Base-by-base conservation (phyloP, 257 asterid species). In the Capsicum chinense region DNA sequence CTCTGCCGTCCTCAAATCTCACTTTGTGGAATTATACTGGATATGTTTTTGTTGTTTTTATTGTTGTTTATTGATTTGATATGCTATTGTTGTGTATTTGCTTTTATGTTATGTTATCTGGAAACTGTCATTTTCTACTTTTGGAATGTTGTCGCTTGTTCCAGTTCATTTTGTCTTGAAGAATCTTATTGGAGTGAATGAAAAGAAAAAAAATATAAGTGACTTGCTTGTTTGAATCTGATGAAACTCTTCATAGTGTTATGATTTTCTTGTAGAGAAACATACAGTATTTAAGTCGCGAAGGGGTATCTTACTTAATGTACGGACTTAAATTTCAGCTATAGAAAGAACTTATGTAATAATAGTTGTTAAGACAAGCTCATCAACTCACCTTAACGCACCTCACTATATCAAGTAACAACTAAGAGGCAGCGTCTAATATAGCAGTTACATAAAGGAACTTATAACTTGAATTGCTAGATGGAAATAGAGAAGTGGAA, bases 141-240 rank as follows among this genome's bases (percentile, higher is more conserved):
- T 92, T 93, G 97, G 93, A 92, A 80, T 90, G 87, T 92, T 92
- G 89, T 92, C 90, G 89, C 87, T 91, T 88, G 95, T 90, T 54
- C 87, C 74, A 39, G 84, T 88, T 85, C 64, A 84, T 59, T 91
- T 93, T 90, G 82, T 60, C 59, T 26, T 54, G 80, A 87, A 87
- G 94, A 93, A 93, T 95, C 92, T 90, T 88, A 80, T 85, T 73
- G 82, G 86, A 54, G 67, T 48, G 82, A 74, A 52, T 8, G 56
- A 50, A 21, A 50, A 21, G 7, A 52, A 21, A 50, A 48, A 12
- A 74, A 21, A 54, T 26, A 12, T 7, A 78, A 54, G 50, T 33
- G 81, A 83, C 63, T 87, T 84, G 87, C 85, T 86, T 76, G 73
- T 66, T 87, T 69, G 79, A 79, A 85, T 85, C 62, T 82, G 85